phyloP scores from a whole-genome alignment of 805 yeast species.

The Cyberlindnera bimundalis region DNA sequence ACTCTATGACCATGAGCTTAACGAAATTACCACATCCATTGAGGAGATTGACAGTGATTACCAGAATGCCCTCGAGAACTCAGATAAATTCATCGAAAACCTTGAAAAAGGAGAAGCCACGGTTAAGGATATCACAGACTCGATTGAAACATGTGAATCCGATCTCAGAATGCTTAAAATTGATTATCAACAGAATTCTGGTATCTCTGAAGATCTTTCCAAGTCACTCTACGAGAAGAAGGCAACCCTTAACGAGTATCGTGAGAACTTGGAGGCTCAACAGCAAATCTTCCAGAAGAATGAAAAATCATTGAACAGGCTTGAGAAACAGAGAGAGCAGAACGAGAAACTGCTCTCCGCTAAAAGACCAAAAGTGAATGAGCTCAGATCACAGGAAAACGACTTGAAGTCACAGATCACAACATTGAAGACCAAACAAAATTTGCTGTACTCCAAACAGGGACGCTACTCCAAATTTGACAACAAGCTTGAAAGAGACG shows the following conservation, averaged over 20 bases:
- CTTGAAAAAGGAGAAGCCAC: slow-evolving; percentile 58
- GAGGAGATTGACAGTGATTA: slow-evolving; percentile 60
- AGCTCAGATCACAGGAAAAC: slow-evolving; percentile 39
- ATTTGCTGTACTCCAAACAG: slow-evolving; percentile 63
- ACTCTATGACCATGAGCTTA: slow-evolving; percentile 72
- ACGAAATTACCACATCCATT: slow-evolving; percentile 54
- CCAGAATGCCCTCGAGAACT: slow-evolving; percentile 45
- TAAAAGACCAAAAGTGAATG: slow-evolving; percentile 40
- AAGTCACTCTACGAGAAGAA: slow-evolving; percentile 46
- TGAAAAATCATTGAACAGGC: slow-evolving; percentile 20
- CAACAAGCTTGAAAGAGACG: slow-evolving; percentile 55
- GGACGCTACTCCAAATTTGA: slow-evolving; percentile 62
- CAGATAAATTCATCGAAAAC: slow-evolving; percentile 50
- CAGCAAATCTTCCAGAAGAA: slow-evolving; percentile 30
- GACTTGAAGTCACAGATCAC: slow-evolving; percentile 37
- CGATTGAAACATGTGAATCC: slow-evolving; percentile 45
- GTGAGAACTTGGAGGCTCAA: slow-evolving; percentile 34
- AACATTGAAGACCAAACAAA: slow-evolving; percentile 48
- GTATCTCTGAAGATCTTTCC: slow-evolving; percentile 47
- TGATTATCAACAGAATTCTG: slow-evolving; percentile 53
- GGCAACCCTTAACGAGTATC: slow-evolving; percentile 38
- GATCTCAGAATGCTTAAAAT: slow-evolving; percentile 48
- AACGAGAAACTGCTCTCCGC: slow-evolving; percentile 37
- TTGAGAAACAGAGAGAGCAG: slow-evolving; percentile 26
- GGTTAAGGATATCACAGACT: slow-evolving; percentile 42